phyloP scores from a whole-genome alignment of 2,329 filamentous ascomycete species.

The Diaporthe citriasiana region DNA sequence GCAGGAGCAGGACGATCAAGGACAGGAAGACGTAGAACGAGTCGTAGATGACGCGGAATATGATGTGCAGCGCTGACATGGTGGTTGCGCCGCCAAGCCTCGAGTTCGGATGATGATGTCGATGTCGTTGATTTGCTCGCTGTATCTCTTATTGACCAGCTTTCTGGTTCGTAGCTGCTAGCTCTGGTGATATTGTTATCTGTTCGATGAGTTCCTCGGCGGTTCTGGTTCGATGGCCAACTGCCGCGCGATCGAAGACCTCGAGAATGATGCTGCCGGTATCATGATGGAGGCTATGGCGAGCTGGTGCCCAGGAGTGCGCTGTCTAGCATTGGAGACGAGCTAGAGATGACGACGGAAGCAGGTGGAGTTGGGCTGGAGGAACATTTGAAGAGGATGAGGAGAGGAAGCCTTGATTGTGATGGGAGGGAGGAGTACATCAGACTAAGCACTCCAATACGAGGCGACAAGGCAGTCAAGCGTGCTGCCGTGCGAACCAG shows the following conservation, averaged over 20 bases:
- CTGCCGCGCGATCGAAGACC: constrained; percentile 41
- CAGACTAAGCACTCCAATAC: neutral
- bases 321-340: constrained; percentile 38
- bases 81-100: neutral
- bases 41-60: constrained; percentile 87
- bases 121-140: neutral
- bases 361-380: neutral
- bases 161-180: neutral
- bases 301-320: constrained; percentile 15
- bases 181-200: constrained; percentile 28
- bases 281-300: constrained; percentile 42
- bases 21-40: constrained; percentile 83
- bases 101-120: constrained; percentile 2
- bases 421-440: neutral
- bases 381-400: neutral
- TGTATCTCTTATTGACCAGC: neutral
- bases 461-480: constrained; percentile 30
- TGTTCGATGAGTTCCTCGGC: constrained; percentile 36
- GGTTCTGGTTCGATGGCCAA: constrained; percentile 39
- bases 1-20: constrained; percentile 78
- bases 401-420: neutral
- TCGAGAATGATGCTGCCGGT: constrained; percentile 39
- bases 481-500: constrained; percentile 25
- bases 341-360: constrained; percentile 28
- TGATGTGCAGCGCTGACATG: constrained; percentile 56